A percentile compares a stretch with the other conserved stretches of the same genome.
phyloP scores from a whole-genome alignment of 257 asterid genomes.

The Ajuga chamaepitys region DNA sequence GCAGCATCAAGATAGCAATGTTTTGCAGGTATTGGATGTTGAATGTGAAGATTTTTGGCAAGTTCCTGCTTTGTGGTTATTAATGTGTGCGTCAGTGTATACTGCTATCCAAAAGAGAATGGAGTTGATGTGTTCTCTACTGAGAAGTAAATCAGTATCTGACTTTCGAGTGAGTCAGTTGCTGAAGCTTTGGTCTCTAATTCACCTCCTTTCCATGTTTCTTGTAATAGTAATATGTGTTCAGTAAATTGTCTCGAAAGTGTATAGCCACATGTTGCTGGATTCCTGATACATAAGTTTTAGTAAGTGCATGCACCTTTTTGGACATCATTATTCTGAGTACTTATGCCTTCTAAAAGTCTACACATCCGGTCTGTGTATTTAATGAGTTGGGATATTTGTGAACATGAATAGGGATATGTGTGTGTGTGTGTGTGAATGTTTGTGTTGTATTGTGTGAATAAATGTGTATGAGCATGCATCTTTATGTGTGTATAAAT shows the following conservation, averaged over 20 bases:
- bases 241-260: background rate
- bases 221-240: background rate
- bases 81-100: background rate
- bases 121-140: background rate
- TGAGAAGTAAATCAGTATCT: background rate
- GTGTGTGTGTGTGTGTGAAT: background rate
- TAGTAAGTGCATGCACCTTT: background rate
- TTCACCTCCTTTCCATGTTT: background rate
- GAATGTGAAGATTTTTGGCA: background rate
- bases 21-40: constrained; percentile 47
- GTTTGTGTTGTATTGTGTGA: background rate
- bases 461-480: background rate
- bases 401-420: background rate
- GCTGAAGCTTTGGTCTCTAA: background rate
- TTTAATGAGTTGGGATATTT: background rate
- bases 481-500: background rate
- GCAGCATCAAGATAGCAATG: constrained; percentile 36
- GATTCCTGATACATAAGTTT: background rate
- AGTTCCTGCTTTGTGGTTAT: background rate
- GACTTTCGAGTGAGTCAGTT: background rate
- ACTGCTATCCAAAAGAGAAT: background rate
- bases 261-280: background rate
- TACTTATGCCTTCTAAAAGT: background rate
- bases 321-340: background rate
- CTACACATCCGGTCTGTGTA: background rate